Conservation (phyloP, 208 protist species). For the Phytomonas sp. region DNA sequence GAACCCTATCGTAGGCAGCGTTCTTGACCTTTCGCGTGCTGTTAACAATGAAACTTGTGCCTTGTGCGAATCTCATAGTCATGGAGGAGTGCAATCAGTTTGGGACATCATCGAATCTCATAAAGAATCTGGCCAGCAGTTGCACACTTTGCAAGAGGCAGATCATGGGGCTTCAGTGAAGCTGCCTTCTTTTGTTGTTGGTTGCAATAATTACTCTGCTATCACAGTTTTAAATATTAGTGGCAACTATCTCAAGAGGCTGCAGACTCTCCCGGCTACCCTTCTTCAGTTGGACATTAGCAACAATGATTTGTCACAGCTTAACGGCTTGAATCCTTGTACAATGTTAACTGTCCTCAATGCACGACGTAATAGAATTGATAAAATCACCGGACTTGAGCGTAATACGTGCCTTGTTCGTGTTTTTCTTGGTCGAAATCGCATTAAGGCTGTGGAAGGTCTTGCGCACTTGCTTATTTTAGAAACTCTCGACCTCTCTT, state of each 20-base stretch:
- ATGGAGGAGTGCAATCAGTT: slow-evolving; percentile 34
- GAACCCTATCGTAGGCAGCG: slow-evolving; percentile 50
- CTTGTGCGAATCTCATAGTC: slow-evolving; percentile 27
- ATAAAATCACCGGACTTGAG: slow-evolving; percentile 37
- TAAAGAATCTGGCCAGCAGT: slow-evolving; percentile 31
- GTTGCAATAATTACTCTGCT: background rate
- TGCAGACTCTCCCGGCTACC: slow-evolving; percentile 43
- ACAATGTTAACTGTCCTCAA: slow-evolving; percentile 76
- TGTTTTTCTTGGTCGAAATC: slow-evolving; percentile 77
- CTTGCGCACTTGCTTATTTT: slow-evolving; percentile 73
- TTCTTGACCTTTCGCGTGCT: slow-evolving; percentile 48
- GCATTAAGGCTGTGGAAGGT: slow-evolving; percentile 45
- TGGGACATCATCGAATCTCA: slow-evolving; percentile 56
- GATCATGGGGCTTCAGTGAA: slow-evolving; percentile 12
- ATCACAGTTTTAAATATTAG: slow-evolving; percentile 75
- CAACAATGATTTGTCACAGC: slow-evolving; percentile 42
- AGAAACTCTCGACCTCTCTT: slow-evolving; percentile 78
- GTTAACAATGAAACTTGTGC: slow-evolving; percentile 24
- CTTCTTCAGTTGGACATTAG: slow-evolving; percentile 80
- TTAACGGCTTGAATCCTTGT: slow-evolving; percentile 51
- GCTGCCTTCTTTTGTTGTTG: slow-evolving; percentile 2
- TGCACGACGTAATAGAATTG: slow-evolving; percentile 55
- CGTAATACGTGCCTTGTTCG: slow-evolving; percentile 46
- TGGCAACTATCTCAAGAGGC: slow-evolving; percentile 39
- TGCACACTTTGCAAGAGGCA: background rate